Conservation (phyloP, 2,329 filamentous ascomycete species). For the Teratosphaeria destructans region DNA sequence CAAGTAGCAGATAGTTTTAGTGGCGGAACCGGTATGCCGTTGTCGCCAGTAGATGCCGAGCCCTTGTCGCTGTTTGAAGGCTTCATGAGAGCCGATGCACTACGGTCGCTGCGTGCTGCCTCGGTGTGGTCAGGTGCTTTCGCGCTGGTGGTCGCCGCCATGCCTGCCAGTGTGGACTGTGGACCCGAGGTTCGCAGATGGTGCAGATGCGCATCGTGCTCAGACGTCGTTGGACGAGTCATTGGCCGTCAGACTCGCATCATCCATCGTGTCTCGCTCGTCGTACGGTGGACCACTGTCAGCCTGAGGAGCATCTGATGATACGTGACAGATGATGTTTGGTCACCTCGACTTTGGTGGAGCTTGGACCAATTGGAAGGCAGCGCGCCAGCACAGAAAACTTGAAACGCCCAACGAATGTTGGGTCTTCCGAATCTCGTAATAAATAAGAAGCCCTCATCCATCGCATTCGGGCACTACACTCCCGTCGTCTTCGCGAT, state of each 20-base stretch:
- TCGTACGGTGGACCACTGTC: not conserved
- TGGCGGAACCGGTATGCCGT: conserved; percentile 6
- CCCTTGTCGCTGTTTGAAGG: not conserved
- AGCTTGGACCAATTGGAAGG: not conserved
- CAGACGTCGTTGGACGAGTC: not conserved
- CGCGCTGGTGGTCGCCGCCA: not conserved
- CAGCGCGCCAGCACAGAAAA: not conserved
- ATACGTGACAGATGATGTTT: not conserved
- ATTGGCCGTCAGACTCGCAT: not conserved
- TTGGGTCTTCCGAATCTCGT: no score
- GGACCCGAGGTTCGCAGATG: not conserved
- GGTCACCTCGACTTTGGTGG: not conserved
- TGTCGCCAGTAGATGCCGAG: not conserved
- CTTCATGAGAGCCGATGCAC: not conserved
- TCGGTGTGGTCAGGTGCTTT: not conserved
- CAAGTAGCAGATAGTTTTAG: conserved; percentile 9
- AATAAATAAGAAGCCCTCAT: no score
- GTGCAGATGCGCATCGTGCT: not conserved
- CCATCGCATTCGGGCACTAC: no score
- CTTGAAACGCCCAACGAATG: not conserved
- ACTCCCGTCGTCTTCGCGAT: no score
- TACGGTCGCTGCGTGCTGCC: not conserved
- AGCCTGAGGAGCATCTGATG: not conserved
- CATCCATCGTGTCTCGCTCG: not conserved
- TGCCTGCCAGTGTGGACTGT: not conserved